Evolutionary conservation across 2,329 filamentous ascomycete species (phyloP).

Genomic region (Bipolaris cookei): DNA sequence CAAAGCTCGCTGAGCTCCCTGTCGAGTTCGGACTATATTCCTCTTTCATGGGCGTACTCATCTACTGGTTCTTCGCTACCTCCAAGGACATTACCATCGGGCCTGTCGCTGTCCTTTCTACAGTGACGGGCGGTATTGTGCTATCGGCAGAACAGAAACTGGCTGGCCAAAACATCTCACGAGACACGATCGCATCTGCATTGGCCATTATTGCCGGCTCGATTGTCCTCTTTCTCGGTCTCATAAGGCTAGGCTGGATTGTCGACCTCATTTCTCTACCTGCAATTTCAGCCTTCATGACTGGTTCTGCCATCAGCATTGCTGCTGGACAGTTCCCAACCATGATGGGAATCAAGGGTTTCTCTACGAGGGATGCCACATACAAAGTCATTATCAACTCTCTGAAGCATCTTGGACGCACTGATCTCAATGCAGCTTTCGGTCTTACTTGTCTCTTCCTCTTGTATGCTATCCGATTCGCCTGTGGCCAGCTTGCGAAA

Average conservation of each 20-base stretch:
- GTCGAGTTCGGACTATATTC: conserved; percentile 89
- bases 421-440: conserved; percentile 77
- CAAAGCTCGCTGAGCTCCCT: conserved; percentile 76
- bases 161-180: conserved; percentile 29
- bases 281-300: conserved; percentile 96
- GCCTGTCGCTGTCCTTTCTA: conserved; percentile 93
- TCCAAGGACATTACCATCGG: conserved; percentile 99
- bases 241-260: conserved; percentile 84
- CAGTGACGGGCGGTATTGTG: conserved; percentile 83
- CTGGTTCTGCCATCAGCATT: conserved; percentile 91
- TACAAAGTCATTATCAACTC: conserved; percentile 87
- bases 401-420: conserved; percentile 70
- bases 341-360: conserved; percentile 78
- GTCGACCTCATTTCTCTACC: conserved; percentile 93
- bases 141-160: conserved; percentile 62
- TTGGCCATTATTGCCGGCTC: conserved; percentile 79
- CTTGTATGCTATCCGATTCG: conserved; percentile 72
- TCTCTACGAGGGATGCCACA: conserved; percentile 77
- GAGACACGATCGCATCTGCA: conserved; percentile 59
- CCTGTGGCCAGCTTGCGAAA: conserved; percentile 69
- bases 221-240: conserved; percentile 80
- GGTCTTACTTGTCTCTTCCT: conserved; percentile 79
- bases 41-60: conserved; percentile 91
- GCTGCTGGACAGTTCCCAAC: conserved; percentile 80
- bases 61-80: conserved; percentile 98